Evolutionary conservation across 2,329 filamentous ascomycete species (phyloP).

Genomic region (Ascosphaera pollenicola): DNA sequence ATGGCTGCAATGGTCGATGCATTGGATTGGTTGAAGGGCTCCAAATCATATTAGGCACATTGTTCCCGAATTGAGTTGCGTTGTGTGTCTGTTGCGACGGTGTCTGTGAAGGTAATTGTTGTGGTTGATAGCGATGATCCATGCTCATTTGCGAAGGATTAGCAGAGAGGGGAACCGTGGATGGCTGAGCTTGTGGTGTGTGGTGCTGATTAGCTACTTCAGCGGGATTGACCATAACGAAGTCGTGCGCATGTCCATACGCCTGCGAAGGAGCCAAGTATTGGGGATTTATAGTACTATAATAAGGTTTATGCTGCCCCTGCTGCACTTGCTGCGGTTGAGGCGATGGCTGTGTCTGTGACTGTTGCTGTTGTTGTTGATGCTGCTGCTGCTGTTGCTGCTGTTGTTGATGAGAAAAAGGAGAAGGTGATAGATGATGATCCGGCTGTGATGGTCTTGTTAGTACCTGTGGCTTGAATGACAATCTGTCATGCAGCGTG

Average conservation of each 20-base stretch:
- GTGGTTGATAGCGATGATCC: neutral
- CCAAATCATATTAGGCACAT: neutral
- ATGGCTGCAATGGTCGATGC: neutral
- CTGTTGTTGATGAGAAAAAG: constrained; percentile 10
- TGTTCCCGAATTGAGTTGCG: neutral
- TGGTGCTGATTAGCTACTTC: constrained; percentile 1
- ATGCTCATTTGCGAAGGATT: neutral
- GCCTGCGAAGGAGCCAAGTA: neutral
- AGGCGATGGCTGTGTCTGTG: neutral
- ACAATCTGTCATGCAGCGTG: neutral
- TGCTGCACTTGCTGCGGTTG: neutral
- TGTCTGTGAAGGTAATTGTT: neutral
- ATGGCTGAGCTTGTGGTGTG: neutral
- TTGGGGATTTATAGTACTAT: neutral
- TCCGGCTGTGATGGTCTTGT: constrained; percentile 4
- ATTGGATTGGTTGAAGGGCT: neutral
- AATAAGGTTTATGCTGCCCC: neutral
- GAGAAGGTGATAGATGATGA: constrained; percentile 12
- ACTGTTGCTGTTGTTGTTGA: constrained; percentile 1
- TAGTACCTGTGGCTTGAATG: neutral
- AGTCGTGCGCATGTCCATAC: neutral
- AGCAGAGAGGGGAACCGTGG: neutral
- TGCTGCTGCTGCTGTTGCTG: constrained; percentile 2
- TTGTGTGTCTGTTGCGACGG: neutral
- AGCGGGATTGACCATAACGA: constrained; percentile 6